phyloP scores from a whole-genome alignment of 768 basidiomycete genomes.

The Phanerochaete carnosa region DNA sequence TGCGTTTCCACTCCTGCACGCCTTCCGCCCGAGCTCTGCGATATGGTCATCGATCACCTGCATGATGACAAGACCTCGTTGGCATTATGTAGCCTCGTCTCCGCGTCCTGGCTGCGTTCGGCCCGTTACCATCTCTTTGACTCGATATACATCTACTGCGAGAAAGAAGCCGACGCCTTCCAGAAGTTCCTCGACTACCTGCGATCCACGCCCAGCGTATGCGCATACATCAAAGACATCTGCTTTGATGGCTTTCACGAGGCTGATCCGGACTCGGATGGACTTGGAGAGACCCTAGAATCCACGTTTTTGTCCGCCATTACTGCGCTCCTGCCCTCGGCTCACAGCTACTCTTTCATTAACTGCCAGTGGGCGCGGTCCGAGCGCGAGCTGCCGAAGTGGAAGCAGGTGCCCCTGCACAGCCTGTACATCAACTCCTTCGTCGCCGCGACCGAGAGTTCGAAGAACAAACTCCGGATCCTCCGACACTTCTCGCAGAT shows the following conservation, averaged over 20 bases:
- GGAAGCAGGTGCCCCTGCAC: background rate
- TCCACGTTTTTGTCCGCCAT: background rate
- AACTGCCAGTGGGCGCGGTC: slow-evolving; percentile 7
- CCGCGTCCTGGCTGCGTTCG: slow-evolving; percentile 1
- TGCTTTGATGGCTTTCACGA: slow-evolving; percentile 5
- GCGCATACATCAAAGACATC: slow-evolving; percentile 4
- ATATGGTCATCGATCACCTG: slow-evolving; percentile 10
- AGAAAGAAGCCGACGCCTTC: background rate
- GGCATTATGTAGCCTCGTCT: background rate
- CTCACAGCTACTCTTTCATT: background rate
- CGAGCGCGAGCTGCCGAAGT: background rate
- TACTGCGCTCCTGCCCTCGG: background rate
- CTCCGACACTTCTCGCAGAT: slow-evolving; percentile 8
- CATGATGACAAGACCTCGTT: slow-evolving; percentile 4
- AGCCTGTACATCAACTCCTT: slow-evolving; percentile 6
- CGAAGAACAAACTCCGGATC: background rate
- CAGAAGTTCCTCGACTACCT: slow-evolving; percentile 1
- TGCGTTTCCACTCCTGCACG: background rate
- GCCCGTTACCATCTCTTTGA: slow-evolving; percentile 11
- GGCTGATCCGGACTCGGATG: background rate
- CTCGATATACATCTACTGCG: background rate
- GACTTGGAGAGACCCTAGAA: background rate
- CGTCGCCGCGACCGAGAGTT: background rate
- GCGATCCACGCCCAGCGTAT: background rate
- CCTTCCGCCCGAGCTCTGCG: slow-evolving; percentile 8